Percentiles rank a stretch among this genome's conserved stretches.
Evolutionary conservation across 768 basidiomycete genomes (phyloP).

Genomic region (Termitomyces sp.): DNA sequence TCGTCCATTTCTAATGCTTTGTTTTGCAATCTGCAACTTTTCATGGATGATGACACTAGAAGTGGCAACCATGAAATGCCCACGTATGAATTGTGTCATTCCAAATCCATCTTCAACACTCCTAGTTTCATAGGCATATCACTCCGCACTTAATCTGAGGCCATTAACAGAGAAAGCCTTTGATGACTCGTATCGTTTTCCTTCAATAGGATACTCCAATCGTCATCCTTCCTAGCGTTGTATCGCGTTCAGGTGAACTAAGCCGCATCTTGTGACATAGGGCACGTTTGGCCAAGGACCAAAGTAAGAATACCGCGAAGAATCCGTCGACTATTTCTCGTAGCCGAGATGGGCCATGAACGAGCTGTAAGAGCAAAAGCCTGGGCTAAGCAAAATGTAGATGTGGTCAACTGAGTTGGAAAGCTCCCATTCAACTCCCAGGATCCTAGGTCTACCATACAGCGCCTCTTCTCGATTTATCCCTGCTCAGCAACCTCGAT

Average conservation of each 20-base stretch:
- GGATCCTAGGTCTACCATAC: conserved; percentile 36
- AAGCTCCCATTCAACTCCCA: conserved; percentile 19
- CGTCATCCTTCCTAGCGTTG: conserved; percentile 68
- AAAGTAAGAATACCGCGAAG: conserved; percentile 64
- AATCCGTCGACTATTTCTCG: conserved; percentile 57
- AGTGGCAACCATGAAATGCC: conserved; percentile 43
- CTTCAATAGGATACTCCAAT: conserved; percentile 87
- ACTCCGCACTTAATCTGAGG: conserved; percentile 73
- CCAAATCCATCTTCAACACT: too few relatives aligned
- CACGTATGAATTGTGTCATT: conserved; percentile 32
- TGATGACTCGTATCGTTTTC: conserved; percentile 67
- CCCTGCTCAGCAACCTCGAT: conserved; percentile 82
- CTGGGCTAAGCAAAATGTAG: conserved; percentile 78
- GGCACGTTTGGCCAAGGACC: conserved; percentile 60
- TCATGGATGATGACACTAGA: conserved; percentile 62
- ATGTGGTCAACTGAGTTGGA: conserved; percentile 41
- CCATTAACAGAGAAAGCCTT: conserved; percentile 41
- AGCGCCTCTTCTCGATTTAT: conserved; percentile 70
- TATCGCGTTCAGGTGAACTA: conserved; percentile 41
- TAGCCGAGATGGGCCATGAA: conserved; percentile 59
- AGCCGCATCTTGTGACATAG: conserved; percentile 69
- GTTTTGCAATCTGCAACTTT: conserved; percentile 70
- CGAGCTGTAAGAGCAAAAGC: conserved; percentile 53
- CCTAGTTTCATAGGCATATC: too few relatives aligned
- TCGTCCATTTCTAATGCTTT: conserved; percentile 73